Evolutionary conservation across 495 filamentous ascomycete species (phyloP).

Genomic region (Penicillium fimorum): DNA sequence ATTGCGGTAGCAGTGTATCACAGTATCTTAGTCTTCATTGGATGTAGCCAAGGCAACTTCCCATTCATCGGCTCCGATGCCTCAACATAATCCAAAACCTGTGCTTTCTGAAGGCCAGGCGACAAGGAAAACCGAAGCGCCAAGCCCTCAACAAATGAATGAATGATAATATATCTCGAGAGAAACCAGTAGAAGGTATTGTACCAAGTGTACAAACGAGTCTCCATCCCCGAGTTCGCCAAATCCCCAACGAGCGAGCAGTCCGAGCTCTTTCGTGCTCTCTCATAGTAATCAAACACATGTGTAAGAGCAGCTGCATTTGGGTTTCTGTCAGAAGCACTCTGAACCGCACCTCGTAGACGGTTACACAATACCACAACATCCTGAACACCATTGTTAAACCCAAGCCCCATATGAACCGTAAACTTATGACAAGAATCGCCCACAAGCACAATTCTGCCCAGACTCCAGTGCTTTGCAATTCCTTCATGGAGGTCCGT

Average conservation of each 20-base stretch:
- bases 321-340: background rate
- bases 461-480: conserved; percentile 24
- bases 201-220: conserved; percentile 23
- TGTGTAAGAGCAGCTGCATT: conserved; percentile 1
- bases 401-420: conserved; percentile 31
- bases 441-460: conserved; percentile 27
- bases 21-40: background rate
- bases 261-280: conserved; percentile 11
- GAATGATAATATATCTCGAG: conserved; percentile 13
- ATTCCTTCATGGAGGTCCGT: conserved; percentile 27
- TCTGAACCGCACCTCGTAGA: conserved; percentile 13
- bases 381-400: conserved; percentile 37
- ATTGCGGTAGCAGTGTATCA: no score
- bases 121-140: background rate
- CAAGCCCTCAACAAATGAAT: background rate
- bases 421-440: conserved; percentile 31
- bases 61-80: conserved; percentile 6
- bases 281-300: conserved; percentile 18
- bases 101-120: conserved; percentile 5
- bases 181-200: conserved; percentile 16
- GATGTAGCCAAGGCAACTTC: conserved; percentile 6
- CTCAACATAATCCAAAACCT: background rate
- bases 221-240: conserved; percentile 19
- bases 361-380: conserved; percentile 35
- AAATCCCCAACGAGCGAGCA: conserved; percentile 16